These are phyloP conservation scores for Dendrocalamus sinicus DNA, from an alignment of 176 grass and related monocot species.

Conservation along the genomic window DNA sequence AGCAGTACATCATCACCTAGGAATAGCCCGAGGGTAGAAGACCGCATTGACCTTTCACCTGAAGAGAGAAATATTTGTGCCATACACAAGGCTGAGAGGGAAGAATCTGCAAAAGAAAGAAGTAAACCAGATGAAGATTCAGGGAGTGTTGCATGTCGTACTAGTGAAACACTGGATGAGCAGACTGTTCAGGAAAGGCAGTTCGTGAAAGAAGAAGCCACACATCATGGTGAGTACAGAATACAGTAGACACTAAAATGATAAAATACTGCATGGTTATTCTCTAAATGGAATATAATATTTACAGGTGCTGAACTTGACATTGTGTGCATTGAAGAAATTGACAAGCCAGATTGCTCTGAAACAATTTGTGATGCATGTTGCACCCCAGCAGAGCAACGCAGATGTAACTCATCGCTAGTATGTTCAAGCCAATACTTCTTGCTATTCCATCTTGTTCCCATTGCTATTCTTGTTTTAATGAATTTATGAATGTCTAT, in stretches of 20 bases:
- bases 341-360: slow-evolving; percentile 8
- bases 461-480: slow-evolving; percentile 15
- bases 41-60: slow-evolving; percentile 45
- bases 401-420: not conserved
- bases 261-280: not conserved
- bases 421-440: slow-evolving; percentile 35
- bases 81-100: slow-evolving; percentile 28
- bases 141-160: slow-evolving; percentile 18
- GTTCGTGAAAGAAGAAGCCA: slow-evolving; percentile 39
- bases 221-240: slow-evolving; percentile 35
- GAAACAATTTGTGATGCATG: not conserved
- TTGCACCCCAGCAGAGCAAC: slow-evolving; percentile 29
- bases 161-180: slow-evolving; percentile 5
- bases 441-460: slow-evolving; percentile 13
- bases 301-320: slow-evolving; percentile 40
- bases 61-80: slow-evolving; percentile 35
- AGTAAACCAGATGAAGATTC: slow-evolving; percentile 11
- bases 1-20: slow-evolving; percentile 42
- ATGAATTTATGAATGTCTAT: slow-evolving; percentile 6
- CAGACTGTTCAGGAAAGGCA: slow-evolving; percentile 39
- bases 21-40: slow-evolving; percentile 35
- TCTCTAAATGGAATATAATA: slow-evolving; percentile 11
- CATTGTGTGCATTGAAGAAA: slow-evolving; percentile 3
- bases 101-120: slow-evolving; percentile 36
- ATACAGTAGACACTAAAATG: not conserved